Conservation (phyloP, 225 moss, liverwort and hornwort species). For the Asterella californica region DNA sequence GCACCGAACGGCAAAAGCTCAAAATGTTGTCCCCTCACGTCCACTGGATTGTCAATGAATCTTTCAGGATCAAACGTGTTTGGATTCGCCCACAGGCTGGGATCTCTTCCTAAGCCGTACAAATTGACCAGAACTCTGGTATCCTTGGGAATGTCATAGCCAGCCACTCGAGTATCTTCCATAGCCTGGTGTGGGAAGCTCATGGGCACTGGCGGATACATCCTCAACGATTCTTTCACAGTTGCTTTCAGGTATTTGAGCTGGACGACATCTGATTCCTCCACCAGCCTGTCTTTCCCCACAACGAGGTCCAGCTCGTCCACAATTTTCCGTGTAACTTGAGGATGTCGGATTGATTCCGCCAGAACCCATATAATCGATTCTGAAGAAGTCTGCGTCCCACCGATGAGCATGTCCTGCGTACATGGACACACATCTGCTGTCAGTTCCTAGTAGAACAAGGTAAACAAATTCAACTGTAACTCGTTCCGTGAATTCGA, state of each 20-base stretch:
- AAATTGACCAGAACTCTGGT: not conserved
- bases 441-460: too few relatives aligned
- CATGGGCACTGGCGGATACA: too few relatives aligned
- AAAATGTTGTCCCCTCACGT: not conserved
- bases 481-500: too few relatives aligned
- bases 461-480: not conserved
- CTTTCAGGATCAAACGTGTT: slow-evolving; percentile 1
- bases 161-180: too few relatives aligned
- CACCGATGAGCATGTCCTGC: too few relatives aligned
- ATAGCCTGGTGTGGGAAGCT: too few relatives aligned
- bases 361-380: not conserved
- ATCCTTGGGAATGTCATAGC: too few relatives aligned
- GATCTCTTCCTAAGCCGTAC: not conserved
- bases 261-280: too few relatives aligned
- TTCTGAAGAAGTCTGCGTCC: not conserved
- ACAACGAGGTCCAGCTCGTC: not conserved
- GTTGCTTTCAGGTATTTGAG: too few relatives aligned
- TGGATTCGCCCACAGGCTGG: not conserved
- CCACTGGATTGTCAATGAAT: not conserved
- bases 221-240: too few relatives aligned
- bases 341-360: not conserved
- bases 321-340: not conserved
- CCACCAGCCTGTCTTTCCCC: too few relatives aligned
- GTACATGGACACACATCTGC: too few relatives aligned
- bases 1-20: not conserved